phyloP scores from a whole-genome alignment of 257 asterid species.

The Przewalskia tangutica region DNA sequence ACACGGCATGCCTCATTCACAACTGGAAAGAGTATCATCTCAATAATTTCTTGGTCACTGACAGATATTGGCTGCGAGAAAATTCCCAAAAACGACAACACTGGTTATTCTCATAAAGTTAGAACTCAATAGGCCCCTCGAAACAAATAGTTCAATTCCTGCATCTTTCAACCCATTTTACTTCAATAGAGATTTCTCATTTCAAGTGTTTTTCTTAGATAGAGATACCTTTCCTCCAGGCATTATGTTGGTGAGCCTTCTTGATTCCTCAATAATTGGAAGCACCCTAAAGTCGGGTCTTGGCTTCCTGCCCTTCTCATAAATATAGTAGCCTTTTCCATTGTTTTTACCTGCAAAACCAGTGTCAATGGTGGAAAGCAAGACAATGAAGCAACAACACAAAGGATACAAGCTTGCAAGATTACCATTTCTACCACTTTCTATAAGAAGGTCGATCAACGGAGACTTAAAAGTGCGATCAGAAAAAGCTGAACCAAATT shows the following conservation, averaged over 20 bases:
- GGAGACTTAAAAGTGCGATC: constrained; percentile 65
- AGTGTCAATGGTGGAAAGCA: constrained; percentile 1
- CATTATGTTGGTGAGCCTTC: constrained; percentile 72
- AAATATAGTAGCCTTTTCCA: constrained; percentile 82
- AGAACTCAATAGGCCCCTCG: background rate
- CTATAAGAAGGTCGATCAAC: constrained; percentile 60
- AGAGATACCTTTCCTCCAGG: constrained; percentile 79
- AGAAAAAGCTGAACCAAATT: constrained; percentile 50
- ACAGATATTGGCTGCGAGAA: constrained; percentile 64
- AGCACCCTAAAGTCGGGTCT: constrained; percentile 78
- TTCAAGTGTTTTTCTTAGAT: background rate
- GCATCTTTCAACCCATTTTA: background rate
- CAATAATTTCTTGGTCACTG: constrained; percentile 77
- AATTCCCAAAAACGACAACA: background rate
- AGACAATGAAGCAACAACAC: background rate
- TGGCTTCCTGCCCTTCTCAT: constrained; percentile 90
- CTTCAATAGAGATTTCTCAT: constrained; percentile 28
- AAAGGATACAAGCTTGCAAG: background rate
- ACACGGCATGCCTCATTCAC: constrained; percentile 96
- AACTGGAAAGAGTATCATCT: constrained; percentile 91
- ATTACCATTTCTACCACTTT: constrained; percentile 81
- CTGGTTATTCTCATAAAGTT: background rate
- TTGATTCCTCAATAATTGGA: constrained; percentile 72
- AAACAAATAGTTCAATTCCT: background rate
- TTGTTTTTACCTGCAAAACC: constrained; percentile 72